Conservation (phyloP, 2,329 filamentous ascomycete genomes). For the Aspergillus sp. region DNA sequence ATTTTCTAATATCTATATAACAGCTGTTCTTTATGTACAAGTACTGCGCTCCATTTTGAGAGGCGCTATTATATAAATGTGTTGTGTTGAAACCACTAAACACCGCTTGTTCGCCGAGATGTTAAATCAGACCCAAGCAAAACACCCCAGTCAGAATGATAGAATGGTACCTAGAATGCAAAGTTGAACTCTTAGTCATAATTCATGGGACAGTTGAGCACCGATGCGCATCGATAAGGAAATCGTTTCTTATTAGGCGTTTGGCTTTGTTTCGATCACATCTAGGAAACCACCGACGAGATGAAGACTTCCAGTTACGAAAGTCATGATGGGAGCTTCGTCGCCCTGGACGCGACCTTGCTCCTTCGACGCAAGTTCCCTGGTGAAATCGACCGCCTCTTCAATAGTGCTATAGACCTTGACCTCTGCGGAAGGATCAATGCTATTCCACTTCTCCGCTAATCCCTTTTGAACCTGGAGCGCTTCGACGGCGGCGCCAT, state of each 20-base stretch:
- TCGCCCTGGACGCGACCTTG: constrained; percentile 27
- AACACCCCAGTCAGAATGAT: constrained; percentile 15
- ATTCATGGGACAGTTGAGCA: not conserved
- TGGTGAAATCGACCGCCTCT: constrained; percentile 64
- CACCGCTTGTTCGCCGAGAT: not conserved
- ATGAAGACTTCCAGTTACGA: constrained; percentile 83
- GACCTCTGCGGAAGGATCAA: constrained; percentile 55
- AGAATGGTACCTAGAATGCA: constrained; percentile 8
- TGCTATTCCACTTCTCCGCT: constrained; percentile 59
- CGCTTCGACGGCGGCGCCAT: constrained; percentile 57
- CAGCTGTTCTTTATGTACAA: not conserved
- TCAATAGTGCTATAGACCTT: constrained; percentile 65
- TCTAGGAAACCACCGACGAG: constrained; percentile 77
- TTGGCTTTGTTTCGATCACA: constrained; percentile 59
- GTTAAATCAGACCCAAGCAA: constrained; percentile 1
- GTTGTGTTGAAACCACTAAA: constrained; percentile 8
- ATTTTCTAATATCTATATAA: not conserved
- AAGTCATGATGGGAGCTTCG: constrained; percentile 55
- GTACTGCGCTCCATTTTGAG: constrained; percentile 12
- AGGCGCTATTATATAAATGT: not conserved
- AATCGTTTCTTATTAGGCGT: constrained; percentile 10
- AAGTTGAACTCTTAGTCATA: constrained; percentile 20
- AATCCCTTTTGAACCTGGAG: constrained; percentile 68
- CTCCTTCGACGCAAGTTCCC: constrained; percentile 43
- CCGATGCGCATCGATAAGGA: not conserved